Percentiles rank a stretch among this genome's conserved stretches.
Evolutionary conservation across 192 early-diverging fungal species (phyloP).

Genomic region (Phycomyces nitens): DNA sequence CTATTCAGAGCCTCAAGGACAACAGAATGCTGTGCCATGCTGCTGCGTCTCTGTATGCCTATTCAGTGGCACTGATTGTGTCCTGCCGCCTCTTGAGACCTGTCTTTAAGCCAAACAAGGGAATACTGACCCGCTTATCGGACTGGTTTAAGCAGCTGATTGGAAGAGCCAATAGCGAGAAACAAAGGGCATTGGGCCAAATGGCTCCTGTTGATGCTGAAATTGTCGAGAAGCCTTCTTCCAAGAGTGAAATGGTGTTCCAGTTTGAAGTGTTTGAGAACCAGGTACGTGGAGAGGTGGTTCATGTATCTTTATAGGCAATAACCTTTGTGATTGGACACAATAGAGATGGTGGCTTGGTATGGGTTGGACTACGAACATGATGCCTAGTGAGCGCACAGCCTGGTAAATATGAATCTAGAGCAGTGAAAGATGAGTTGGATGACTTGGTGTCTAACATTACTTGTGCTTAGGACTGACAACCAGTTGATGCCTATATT

Average conservation of each 20-base stretch:
- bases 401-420: constrained; percentile 38
- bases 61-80: not conserved
- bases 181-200: constrained; percentile 9
- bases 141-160: constrained; percentile 11
- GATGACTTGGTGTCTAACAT: no score
- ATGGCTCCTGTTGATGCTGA: not conserved
- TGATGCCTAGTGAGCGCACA: constrained; percentile 51
- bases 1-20: not conserved
- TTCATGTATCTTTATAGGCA: not conserved
- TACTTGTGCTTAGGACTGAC: constrained; percentile 39
- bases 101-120: not conserved
- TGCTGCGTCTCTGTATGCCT: not conserved
- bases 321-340: not conserved
- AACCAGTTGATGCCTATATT: constrained; percentile 43
- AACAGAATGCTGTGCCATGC: not conserved
- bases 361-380: constrained; percentile 54
- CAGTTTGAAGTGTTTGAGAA: constrained; percentile 38
- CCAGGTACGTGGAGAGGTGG: constrained; percentile 19
- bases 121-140: not conserved
- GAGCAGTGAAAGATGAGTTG: not conserved
- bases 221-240: not conserved
- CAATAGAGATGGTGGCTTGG: constrained; percentile 56
- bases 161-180: constrained; percentile 19
- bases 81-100: not conserved
- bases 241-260: constrained; percentile 26